These are phyloP conservation scores for Trichophyton verrucosum DNA, from an alignment of 2,329 filamentous ascomycete genomes.

Conservation along the genomic window DNA sequence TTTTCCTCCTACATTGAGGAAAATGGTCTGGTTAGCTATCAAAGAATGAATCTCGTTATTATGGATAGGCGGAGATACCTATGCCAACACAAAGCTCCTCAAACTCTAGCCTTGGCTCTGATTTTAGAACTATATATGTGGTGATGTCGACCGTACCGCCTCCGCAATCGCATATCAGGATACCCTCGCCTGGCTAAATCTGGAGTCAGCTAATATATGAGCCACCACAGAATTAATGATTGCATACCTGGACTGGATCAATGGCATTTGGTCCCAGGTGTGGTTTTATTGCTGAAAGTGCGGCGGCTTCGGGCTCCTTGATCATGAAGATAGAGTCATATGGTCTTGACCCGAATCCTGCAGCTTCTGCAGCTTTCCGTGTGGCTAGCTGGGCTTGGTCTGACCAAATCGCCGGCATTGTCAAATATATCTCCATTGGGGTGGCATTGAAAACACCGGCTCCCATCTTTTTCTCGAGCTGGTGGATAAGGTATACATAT, in stretches of 20 bases:
- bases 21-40: not conserved
- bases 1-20: slow-evolving; percentile 19
- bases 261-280: slow-evolving; percentile 5
- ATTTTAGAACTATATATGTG: slow-evolving; percentile 15
- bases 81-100: slow-evolving; percentile 11
- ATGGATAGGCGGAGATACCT: slow-evolving; percentile 1
- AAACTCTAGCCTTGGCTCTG: slow-evolving; percentile 11
- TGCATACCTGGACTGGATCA: slow-evolving; percentile 6
- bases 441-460: slow-evolving; percentile 9
- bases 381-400: slow-evolving; percentile 13
- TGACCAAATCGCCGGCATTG: slow-evolving; percentile 15
- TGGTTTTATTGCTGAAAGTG: slow-evolving; percentile 7
- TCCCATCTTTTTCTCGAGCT: slow-evolving; percentile 13
- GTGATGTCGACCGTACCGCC: slow-evolving; percentile 22
- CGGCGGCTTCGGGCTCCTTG: slow-evolving; percentile 15
- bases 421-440: slow-evolving; percentile 15
- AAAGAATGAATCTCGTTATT: not conserved
- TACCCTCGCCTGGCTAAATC: slow-evolving; percentile 11
- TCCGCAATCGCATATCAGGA: slow-evolving; percentile 21
- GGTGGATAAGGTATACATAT: slow-evolving; percentile 15
- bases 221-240: not conserved
- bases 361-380: slow-evolving; percentile 12
- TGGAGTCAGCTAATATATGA: not conserved
- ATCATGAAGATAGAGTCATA: slow-evolving; percentile 14
- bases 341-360: slow-evolving; percentile 14